Base-by-base conservation (phyloP, 768 basidiomycete species). In the Tricholoma hemisulphureum region DNA sequence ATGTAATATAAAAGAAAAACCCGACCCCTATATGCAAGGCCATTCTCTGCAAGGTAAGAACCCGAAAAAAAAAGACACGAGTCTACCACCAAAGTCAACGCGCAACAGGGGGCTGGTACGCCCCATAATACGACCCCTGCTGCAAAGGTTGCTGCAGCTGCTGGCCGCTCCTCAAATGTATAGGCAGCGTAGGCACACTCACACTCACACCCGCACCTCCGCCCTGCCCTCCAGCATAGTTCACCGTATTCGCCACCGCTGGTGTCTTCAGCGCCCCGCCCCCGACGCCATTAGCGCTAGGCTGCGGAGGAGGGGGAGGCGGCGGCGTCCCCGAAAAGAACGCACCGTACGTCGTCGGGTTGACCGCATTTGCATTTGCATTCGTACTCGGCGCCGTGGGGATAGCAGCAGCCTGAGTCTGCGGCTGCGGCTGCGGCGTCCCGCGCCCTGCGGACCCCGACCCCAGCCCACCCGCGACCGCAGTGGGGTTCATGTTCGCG, bases 351-450 rank as follows among this genome's bases (percentile, higher is more conserved):
- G 66, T 61, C 32, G 62, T 50, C n/a, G 53, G 56, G 23, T 31
- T 51, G 34, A 16, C 60, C 46, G 58, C 54, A 26, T 24, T 20
- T 24, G 62, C 51, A 24, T 51, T 56, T 9, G 55, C 31, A 55
- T n/a, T n/a, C n/a, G n/a, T n/a, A n/a, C n/a, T n/a, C n/a, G n/a
- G n/a, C n/a, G n/a, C n/a, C n/a, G 26, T 53, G 1, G 56, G 35
- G 26, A 56, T 45, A 35, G 55, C 37, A 26, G 59, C 39, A 11
- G 55, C 50, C 24, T 55, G 49, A 14, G 39, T 28, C 11, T 52
- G 51, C 6, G 51, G 37, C 61, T 31, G 63, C 64, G 79, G 73
- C 52, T 81, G 79, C 4, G 81, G 80, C 4, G 80, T 80, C n/a
- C 72, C 76, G 21, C 71, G 16, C 8, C 46, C 46, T 8, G 46